A percentile compares a stretch with the other conserved stretches of the same genome.
These are phyloP conservation scores for Priceomyces carsonii DNA, from an alignment of 805 yeast genomes.

Conservation along the genomic window DNA sequence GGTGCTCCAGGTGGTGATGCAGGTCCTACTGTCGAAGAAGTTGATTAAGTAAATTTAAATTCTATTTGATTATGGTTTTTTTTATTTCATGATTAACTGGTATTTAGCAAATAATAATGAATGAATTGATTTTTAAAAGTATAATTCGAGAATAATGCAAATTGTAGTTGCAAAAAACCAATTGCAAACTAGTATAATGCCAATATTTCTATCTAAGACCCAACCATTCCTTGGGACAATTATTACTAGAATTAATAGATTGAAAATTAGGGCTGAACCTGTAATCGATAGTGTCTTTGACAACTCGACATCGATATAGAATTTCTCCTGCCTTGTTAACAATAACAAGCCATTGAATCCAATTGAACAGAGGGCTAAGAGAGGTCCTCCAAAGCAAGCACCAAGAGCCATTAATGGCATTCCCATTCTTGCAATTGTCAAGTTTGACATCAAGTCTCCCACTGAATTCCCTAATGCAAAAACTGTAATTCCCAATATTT, in stretches of 20 bases:
- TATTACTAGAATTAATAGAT: slow-evolving; percentile 19
- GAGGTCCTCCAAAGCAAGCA: slow-evolving; percentile 94
- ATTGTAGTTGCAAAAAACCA: slow-evolving; percentile 30
- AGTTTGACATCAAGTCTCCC: slow-evolving; percentile 85
- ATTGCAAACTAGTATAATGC: slow-evolving; percentile 26
- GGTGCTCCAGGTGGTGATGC: slow-evolving; percentile 30
- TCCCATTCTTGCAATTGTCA: slow-evolving; percentile 78
- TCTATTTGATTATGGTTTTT: slow-evolving; percentile 2
- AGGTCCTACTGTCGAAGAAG: slow-evolving; percentile 58
- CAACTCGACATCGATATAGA: slow-evolving; percentile 14
- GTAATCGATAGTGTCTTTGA: slow-evolving; percentile 23
- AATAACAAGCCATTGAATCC: slow-evolving; percentile 66
- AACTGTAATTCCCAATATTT: slow-evolving; percentile 80
- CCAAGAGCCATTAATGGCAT: slow-evolving; percentile 89
- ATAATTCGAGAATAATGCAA: slow-evolving; percentile 25
- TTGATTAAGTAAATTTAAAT: slow-evolving; percentile 34
- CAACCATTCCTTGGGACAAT: slow-evolving; percentile 25
- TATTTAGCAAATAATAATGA: no score
- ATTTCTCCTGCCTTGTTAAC: slow-evolving; percentile 9
- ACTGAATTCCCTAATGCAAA: slow-evolving; percentile 92
- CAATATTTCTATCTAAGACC: slow-evolving; percentile 36
- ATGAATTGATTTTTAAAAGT: slow-evolving; percentile 1
- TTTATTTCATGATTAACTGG: not conserved
- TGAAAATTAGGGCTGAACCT: slow-evolving; percentile 19
- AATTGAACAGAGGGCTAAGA: slow-evolving; percentile 76